phyloP scores from a whole-genome alignment of 805 yeast species.

The Candida hungchunana region DNA sequence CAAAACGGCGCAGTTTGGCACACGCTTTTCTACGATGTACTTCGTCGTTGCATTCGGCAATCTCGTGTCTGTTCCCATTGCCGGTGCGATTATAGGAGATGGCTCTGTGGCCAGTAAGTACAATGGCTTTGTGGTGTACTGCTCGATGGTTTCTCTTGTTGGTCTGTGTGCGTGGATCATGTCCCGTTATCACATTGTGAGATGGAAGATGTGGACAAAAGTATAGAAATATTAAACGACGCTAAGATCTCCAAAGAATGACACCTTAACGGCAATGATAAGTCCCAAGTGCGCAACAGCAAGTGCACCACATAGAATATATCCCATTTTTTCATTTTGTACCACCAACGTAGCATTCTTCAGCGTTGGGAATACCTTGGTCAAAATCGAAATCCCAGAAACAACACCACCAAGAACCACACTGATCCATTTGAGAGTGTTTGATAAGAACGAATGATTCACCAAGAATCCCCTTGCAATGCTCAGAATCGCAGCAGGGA shows the following conservation, averaged over 20 bases:
- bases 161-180: constrained; percentile 8
- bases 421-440: constrained; percentile 56
- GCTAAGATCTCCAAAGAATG: constrained; percentile 49
- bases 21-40: constrained; percentile 63
- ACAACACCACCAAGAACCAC: constrained; percentile 56
- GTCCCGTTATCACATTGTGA: constrained; percentile 9
- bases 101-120: constrained; percentile 13
- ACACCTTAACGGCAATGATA: constrained; percentile 59
- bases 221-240: constrained; percentile 17
- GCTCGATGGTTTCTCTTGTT: constrained; percentile 9
- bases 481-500: constrained; percentile 68
- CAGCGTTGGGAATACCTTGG: constrained; percentile 41
- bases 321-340: constrained; percentile 36
- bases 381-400: constrained; percentile 52
- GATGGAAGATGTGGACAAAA: constrained; percentile 5
- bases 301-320: constrained; percentile 37
- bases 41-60: constrained; percentile 44
- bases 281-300: constrained; percentile 50
- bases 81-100: constrained; percentile 41
- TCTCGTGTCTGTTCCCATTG: constrained; percentile 45
- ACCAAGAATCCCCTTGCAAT: constrained; percentile 53
- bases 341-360: constrained; percentile 29
- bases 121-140: constrained; percentile 9
- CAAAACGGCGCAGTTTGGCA: constrained; percentile 59
- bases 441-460: constrained; percentile 39